Evolutionary conservation across 176 grass and related monocot species (phyloP).

Genomic region (Phoenix roebelenii): DNA sequence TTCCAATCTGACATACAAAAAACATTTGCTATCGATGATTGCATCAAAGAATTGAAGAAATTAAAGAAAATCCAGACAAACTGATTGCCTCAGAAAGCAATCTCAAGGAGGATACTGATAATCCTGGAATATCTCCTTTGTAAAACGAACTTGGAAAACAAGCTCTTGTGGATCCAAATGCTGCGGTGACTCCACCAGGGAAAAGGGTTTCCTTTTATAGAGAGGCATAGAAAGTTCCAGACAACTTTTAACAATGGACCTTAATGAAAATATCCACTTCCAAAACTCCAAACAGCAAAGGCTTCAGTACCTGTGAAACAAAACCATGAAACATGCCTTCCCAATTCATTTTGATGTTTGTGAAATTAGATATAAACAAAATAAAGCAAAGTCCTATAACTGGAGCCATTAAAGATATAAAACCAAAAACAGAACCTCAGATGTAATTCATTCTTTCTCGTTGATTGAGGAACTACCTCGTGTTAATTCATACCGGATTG

Average conservation of each 20-base stretch:
- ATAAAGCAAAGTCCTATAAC: background rate
- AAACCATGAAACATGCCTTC: constrained; percentile 11
- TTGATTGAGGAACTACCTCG: too few relatives aligned
- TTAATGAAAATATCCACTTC: constrained; percentile 1
- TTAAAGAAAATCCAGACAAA: background rate
- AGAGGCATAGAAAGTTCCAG: constrained; percentile 61
- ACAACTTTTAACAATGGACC: background rate
- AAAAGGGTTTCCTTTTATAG: constrained; percentile 51
- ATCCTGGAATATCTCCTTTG: constrained; percentile 77
- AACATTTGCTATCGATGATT: too few relatives aligned
- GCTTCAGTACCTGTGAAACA: background rate
- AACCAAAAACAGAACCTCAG: too few relatives aligned
- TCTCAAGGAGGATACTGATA: constrained; percentile 74
- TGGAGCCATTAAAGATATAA: background rate
- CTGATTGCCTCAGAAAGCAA: constrained; percentile 2
- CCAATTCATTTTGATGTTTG: background rate
- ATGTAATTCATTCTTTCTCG: too few relatives aligned
- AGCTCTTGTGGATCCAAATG: constrained; percentile 56
- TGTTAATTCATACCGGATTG: background rate
- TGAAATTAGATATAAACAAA: background rate
- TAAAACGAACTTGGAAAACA: constrained; percentile 72
- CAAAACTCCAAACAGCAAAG: constrained; percentile 8
- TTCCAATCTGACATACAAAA: too few relatives aligned
- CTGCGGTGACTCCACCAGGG: constrained; percentile 44
- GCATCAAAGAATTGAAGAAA: constrained; percentile 3